Evolutionary conservation across 2,329 filamentous ascomycete genomes (phyloP).

Genomic region (Purpureocillium takamizusanense): DNA sequence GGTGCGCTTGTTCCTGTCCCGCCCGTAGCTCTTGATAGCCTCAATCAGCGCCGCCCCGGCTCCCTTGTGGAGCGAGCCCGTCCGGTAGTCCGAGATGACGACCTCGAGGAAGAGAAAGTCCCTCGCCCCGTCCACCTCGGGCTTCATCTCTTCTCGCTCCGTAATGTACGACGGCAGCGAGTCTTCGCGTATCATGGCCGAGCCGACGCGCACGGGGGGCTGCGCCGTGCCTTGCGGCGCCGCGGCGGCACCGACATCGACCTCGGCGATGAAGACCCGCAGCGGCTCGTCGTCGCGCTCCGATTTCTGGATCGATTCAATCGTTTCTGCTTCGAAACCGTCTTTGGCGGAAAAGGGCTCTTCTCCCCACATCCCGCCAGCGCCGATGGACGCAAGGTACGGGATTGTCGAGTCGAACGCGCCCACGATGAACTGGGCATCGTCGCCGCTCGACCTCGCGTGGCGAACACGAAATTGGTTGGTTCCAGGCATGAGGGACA

Average conservation of each 20-base stretch:
- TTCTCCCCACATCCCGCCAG: slow-evolving; percentile 18
- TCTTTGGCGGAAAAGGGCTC: slow-evolving; percentile 14
- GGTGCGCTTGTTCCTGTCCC: slow-evolving; percentile 5
- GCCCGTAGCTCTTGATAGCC: neutral
- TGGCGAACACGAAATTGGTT: slow-evolving; percentile 14
- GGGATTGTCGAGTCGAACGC: slow-evolving; percentile 20
- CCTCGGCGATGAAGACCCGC: slow-evolving; percentile 18
- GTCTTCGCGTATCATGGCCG: neutral
- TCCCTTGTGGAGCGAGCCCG: neutral
- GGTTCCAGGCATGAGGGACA: no score
- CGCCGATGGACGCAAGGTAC: slow-evolving; percentile 16
- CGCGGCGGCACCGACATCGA: slow-evolving; percentile 8
- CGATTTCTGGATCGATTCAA: slow-evolving; percentile 12
- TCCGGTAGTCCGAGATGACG: neutral
- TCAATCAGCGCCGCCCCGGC: neutral
- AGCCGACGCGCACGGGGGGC: neutral
- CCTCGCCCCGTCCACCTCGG: neutral
- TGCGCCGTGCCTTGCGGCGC: neutral
- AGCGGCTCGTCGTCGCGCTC: slow-evolving; percentile 14
- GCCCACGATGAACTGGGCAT: slow-evolving; percentile 18
- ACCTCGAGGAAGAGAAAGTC: slow-evolving; percentile 1
- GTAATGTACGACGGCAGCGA: neutral
- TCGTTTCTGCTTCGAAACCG: slow-evolving; percentile 6
- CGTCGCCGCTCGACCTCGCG: slow-evolving; percentile 10
- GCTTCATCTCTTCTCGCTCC: neutral